Evolutionary conservation across 2,329 filamentous ascomycete genomes (phyloP), one percentile per base, ranked within the genome.

Genomic region (Colletotrichum neosansevieriae): DNA sequence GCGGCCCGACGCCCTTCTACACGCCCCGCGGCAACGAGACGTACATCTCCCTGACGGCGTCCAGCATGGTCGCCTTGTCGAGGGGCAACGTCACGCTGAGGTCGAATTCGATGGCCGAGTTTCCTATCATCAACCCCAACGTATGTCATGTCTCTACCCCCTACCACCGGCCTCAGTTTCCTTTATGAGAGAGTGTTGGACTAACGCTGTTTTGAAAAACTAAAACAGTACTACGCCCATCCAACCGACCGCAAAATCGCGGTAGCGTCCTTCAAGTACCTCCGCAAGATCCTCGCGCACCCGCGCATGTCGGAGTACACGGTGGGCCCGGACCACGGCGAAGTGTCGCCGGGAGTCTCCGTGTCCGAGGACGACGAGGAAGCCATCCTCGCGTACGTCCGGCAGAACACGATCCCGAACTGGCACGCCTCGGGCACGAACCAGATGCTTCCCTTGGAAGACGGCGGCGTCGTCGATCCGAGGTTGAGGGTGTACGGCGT

Each of bases 401-500:
- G 76, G 73, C 67, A 73, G 72, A 63, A 70, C 71, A 77, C 63
- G 36, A 75, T 44, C 70, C 76, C 64, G 67, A 78, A 58, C 51
- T 78, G n/a, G 74, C 85, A 88, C 73, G 80, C 83, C 0, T 75
- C 79, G 2, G 84, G 86, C 12, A 86, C 83, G n/a, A 80, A 81
- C 50, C 80, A 83, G 32, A 86, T 86, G 85, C 75, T 83, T 60
- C 83, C 83, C 3, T 73, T 75, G 24, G 47, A 61, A 3, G 64
- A 67, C 12, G 62, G 61, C 3, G 74, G 71, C 5, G 72, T 73
- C 12, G 59, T 69, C 9, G 70, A 71, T 29, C 65, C 75, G 11
- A 77, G 78, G 74, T 77, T 81, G 44, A 84, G 81, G 70, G 72
- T 88, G 3, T 86, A 88, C 73, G 80, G 89, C 3, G 86, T 88